A percentile compares a stretch with the other conserved stretches of the same genome.
These are phyloP conservation scores for Vinca minor DNA, from an alignment of 257 asterid species.

Conservation along the genomic window DNA sequence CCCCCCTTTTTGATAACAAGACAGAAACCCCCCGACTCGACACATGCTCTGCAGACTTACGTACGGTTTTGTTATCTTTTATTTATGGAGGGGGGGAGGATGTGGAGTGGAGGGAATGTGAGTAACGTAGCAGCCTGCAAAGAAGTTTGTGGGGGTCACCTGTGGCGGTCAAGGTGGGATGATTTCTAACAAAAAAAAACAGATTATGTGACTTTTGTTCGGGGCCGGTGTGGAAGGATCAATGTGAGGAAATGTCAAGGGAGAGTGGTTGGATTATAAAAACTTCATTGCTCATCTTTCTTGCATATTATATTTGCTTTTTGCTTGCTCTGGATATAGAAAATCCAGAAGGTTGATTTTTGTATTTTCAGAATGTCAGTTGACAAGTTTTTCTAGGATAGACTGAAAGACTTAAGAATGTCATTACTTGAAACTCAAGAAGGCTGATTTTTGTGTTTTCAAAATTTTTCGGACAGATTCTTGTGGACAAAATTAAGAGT, in stretches of 20 bases:
- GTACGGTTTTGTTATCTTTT: not conserved
- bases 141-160: not conserved
- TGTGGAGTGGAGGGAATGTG: not conserved
- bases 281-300: not conserved
- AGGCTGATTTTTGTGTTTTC: not conserved
- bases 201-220: not conserved
- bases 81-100: not conserved
- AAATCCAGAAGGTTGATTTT: not conserved
- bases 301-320: not conserved
- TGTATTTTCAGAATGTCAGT: not conserved
- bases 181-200: too few relatives aligned
- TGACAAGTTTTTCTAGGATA: conserved; percentile 40
- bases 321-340: not conserved
- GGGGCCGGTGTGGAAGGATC: not conserved
- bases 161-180: not conserved
- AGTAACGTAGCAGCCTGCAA: not conserved
- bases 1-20: not conserved
- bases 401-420: conserved; percentile 47
- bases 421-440: conserved; percentile 10
- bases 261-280: not conserved
- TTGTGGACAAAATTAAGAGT: conserved; percentile 56
- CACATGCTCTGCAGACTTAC: too few relatives aligned
- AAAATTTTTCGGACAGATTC: conserved; percentile 33
- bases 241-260: not conserved
- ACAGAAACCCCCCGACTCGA: not conserved